phyloP scores from a whole-genome alignment of 2,329 filamentous ascomycete genomes.

The Pyrenochaeta sp. region DNA sequence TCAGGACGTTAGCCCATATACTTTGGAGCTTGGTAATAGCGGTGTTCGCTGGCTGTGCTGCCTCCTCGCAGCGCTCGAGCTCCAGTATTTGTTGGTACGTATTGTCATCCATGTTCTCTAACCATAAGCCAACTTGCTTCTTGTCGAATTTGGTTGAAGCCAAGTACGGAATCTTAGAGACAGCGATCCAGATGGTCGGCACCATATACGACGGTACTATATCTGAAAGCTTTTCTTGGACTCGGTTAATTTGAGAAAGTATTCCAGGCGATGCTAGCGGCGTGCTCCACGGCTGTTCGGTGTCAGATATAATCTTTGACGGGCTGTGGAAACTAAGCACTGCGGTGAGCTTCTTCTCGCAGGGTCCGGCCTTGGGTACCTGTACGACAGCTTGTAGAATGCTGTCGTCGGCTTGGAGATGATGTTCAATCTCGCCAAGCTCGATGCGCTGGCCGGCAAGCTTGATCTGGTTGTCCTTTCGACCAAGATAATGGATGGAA shows the following conservation, averaged over 20 bases:
- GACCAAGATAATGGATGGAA: conserved; percentile 39
- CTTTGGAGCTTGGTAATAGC: conserved; percentile 30
- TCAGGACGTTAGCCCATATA: conserved; percentile 56
- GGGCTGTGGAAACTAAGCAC: conserved; percentile 51
- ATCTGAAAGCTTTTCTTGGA: conserved; percentile 37
- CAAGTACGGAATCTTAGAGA: conserved; percentile 43
- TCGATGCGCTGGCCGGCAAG: conserved; percentile 48
- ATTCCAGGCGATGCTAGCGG: conserved; percentile 43
- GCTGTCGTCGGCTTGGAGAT: conserved; percentile 33
- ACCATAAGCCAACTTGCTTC: conserved; percentile 53
- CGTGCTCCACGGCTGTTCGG: conserved; percentile 33
- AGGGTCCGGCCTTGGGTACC: conserved; percentile 52
- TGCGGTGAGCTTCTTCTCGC: conserved; percentile 56
- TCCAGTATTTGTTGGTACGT: conserved; percentile 53
- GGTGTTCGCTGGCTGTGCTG: conserved; percentile 19
- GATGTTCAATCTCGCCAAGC: conserved; percentile 45
- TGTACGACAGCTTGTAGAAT: conserved; percentile 54
- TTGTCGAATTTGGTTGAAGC: conserved; percentile 43
- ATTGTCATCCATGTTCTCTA: conserved; percentile 52
- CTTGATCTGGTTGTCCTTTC: conserved; percentile 47
- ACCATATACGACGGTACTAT: conserved; percentile 45
- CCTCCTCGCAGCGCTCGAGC: conserved; percentile 39
- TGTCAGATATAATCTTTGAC: conserved; percentile 14
- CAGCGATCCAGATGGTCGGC: conserved; percentile 46
- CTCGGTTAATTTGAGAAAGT: conserved; percentile 39